Evolutionary conservation across 2,329 filamentous ascomycete genomes (phyloP), one percentile per base, ranked within the genome.

Genomic region (Trichoderma brevicompactum): DNA sequence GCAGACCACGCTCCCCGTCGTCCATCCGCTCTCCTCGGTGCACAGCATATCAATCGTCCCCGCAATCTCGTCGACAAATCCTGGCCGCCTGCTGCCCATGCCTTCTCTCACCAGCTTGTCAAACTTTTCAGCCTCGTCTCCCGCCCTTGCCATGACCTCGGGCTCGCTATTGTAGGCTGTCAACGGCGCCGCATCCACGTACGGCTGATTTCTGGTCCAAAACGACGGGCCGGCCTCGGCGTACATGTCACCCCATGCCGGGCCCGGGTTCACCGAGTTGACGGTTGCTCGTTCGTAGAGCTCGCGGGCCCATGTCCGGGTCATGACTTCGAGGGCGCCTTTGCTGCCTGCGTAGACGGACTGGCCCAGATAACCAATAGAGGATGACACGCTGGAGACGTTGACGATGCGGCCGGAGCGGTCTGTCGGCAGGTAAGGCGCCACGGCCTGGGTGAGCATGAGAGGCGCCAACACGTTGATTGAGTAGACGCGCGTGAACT

Each of bases 401-500:
- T 83, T 85, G 72, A 87, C 78, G 69, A 87, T 80, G 81, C 82
- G 65, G 77, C 84, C 68, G 81, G 87, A 68, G 88, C 88, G 78
- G 92, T 90, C 63, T 76, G 78, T 1, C 86, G 92, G 80, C 5
- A 96, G 83, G 77, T 89, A 88, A 0, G 87, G 89, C 38, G 87
- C 78, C 0, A 87, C 86, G 5, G 90, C 90, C 77, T 96, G 89
- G 32, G 91, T 86, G 13, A 96, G 82, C 2, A 96, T 83, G 23
- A 96, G 78, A 1, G 92, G 92, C 0, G 91, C 92, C 9, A 92
- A 85, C 23, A 96, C 92, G 73, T 96, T 96, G 78, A 95, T 84
- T 64, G 85, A 85, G 80, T 92, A 96, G 65, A 90, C 87, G 70
- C 83, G 80, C 49, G 87, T 83, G 79, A 94, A 96, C 72, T 93